These are phyloP conservation scores for Vicia faba DNA, from an alignment of 306 rosid species.

Conservation along the genomic window DNA sequence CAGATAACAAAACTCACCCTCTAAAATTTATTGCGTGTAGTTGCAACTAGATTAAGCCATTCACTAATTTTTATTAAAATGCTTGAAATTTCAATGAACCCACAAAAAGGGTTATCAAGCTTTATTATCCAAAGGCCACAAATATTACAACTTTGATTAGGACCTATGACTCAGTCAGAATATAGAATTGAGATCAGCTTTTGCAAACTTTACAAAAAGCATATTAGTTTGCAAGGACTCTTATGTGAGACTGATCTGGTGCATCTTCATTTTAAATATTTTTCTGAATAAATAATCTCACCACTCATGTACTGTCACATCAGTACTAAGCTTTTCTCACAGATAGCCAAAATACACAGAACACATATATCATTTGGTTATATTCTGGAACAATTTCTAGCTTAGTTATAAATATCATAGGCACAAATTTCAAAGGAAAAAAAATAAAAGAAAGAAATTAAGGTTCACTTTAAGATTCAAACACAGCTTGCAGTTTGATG, in stretches of 20 bases:
- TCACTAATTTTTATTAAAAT: not conserved
- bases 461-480: constrained; percentile 6
- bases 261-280: constrained; percentile 7
- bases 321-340: not conserved
- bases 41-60: not conserved
- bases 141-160: not conserved
- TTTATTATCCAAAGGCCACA: not conserved
- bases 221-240: constrained; percentile 24
- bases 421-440: not conserved
- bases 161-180: not conserved
- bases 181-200: not conserved
- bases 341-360: not conserved
- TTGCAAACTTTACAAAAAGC: not conserved
- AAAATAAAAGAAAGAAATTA: not conserved
- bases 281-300: not conserved
- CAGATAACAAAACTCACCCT: not conserved
- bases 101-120: not conserved
- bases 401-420: constrained; percentile 10
- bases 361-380: constrained; percentile 17
- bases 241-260: constrained; percentile 14
- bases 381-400: constrained; percentile 10
- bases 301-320: constrained; percentile 8
- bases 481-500: constrained; percentile 21
- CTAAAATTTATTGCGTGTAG: not conserved
- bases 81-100: not conserved